Conservation (phyloP, 495 filamentous ascomycete species). For the Alectoria sarmentosa region DNA sequence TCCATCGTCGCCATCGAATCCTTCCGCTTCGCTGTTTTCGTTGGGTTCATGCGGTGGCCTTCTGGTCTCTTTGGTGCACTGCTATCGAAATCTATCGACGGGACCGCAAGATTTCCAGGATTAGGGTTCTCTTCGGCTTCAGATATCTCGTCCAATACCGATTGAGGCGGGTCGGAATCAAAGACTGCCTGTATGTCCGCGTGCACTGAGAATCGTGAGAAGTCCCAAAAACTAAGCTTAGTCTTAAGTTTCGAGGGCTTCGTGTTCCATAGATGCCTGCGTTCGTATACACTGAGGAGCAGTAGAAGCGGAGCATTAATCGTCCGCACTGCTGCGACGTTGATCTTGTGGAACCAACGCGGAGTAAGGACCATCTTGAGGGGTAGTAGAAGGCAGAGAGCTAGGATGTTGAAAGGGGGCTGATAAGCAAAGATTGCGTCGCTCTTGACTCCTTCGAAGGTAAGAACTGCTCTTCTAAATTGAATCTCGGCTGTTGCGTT, state of each 20-base stretch:
- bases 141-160: constrained; percentile 44
- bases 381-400: constrained; percentile 54
- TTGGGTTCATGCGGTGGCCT: not conserved
- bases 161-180: constrained; percentile 56
- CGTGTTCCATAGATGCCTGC: constrained; percentile 20
- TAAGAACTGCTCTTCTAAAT: constrained; percentile 64
- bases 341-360: constrained; percentile 73
- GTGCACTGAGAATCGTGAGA: constrained; percentile 50
- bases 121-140: constrained; percentile 41
- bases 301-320: constrained; percentile 61
- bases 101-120: constrained; percentile 31
- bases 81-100: constrained; percentile 14
- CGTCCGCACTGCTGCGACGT: constrained; percentile 54
- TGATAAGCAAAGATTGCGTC: constrained; percentile 68
- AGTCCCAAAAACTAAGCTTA: constrained; percentile 36
- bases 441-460: constrained; percentile 67
- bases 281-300: constrained; percentile 42
- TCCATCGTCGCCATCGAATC: constrained; percentile 30
- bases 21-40: constrained; percentile 21
- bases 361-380: constrained; percentile 57
- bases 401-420: constrained; percentile 67
- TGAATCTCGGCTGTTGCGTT: constrained; percentile 64
- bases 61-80: constrained; percentile 9
- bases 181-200: constrained; percentile 63
- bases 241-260: constrained; percentile 23